Evolutionary conservation across 2,329 filamentous ascomycete genomes (phyloP).

Genomic region (Periconia digitata): DNA sequence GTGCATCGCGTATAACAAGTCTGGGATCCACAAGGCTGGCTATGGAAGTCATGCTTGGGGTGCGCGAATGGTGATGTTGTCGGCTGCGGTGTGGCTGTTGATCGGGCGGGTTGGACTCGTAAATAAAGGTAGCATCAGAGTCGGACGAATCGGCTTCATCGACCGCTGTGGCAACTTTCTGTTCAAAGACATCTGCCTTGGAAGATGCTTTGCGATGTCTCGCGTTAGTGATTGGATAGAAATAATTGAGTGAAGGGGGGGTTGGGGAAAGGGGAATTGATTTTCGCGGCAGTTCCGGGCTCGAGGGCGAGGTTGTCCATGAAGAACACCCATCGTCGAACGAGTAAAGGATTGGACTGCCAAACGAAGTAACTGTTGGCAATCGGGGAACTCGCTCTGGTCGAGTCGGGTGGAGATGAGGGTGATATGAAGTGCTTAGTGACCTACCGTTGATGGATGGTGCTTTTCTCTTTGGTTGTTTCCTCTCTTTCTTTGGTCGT

Average conservation of each 20-base stretch:
- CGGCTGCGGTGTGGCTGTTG: slow-evolving; percentile 64
- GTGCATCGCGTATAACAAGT: slow-evolving; percentile 59
- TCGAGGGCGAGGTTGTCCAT: slow-evolving; percentile 28
- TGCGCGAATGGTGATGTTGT: slow-evolving; percentile 78
- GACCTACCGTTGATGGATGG: slow-evolving; percentile 69
- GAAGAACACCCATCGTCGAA: slow-evolving; percentile 33
- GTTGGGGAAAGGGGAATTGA: slow-evolving; percentile 16
- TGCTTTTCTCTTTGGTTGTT: slow-evolving; percentile 74
- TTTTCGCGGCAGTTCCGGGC: slow-evolving; percentile 25
- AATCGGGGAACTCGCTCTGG: slow-evolving; percentile 27
- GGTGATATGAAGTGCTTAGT: slow-evolving; percentile 35
- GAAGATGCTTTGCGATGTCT: slow-evolving; percentile 68
- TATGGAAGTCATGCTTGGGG: slow-evolving; percentile 86
- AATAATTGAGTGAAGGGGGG: slow-evolving; percentile 33
- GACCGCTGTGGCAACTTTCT: slow-evolving; percentile 92
- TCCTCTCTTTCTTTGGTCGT: slow-evolving; percentile 89
- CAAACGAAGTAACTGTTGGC: slow-evolving; percentile 29
- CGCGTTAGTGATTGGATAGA: slow-evolving; percentile 40
- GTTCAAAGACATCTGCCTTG: slow-evolving; percentile 97
- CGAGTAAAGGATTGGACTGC: slow-evolving; percentile 33
- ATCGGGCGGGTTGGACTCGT: slow-evolving; percentile 88
- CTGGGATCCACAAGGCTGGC: slow-evolving; percentile 65
- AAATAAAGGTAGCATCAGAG: slow-evolving; percentile 97
- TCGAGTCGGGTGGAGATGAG: slow-evolving; percentile 32
- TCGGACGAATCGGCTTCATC: slow-evolving; percentile 96